Conservation (phyloP, 75 land plant species). For the Picea glauca region DNA sequence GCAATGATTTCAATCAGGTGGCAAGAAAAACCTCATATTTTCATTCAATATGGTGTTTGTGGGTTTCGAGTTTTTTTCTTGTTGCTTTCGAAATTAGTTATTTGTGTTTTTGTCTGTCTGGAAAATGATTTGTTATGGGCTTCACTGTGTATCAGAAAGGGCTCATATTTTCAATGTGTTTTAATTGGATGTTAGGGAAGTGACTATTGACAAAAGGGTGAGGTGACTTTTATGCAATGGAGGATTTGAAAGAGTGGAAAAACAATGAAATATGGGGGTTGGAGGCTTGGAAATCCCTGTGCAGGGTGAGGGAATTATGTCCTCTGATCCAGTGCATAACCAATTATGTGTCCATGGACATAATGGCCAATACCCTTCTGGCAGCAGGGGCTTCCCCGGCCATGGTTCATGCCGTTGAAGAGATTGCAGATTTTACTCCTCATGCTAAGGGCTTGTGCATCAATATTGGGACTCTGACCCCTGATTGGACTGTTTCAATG, state of each 20-base stretch:
- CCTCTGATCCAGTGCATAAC: slow-evolving; percentile 97
- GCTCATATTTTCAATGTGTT: too few species aligned
- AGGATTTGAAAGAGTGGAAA: slow-evolving; percentile 10
- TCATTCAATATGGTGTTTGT: too few species aligned
- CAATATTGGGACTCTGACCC: slow-evolving; percentile 85
- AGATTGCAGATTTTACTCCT: slow-evolving; percentile 86
- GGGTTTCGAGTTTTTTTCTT: too few species aligned
- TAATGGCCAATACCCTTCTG: slow-evolving; percentile 85
- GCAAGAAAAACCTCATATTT: too few species aligned
- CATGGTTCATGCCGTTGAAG: slow-evolving; percentile 79
- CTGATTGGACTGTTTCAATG: slow-evolving; percentile 81
- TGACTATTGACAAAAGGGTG: too few species aligned
- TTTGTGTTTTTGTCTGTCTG: too few species aligned
- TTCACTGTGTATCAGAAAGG: too few species aligned
- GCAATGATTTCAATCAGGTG: too few species aligned
- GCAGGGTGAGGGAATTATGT: slow-evolving; percentile 32
- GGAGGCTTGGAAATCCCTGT: slow-evolving; percentile 60
- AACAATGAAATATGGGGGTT: slow-evolving; percentile 36
- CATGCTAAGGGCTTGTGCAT: slow-evolving; percentile 59
- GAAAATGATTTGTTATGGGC: too few species aligned
- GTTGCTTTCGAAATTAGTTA: too few species aligned
- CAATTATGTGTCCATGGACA: slow-evolving; percentile 94
- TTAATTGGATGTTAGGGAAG: too few species aligned
- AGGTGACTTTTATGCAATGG: background rate
- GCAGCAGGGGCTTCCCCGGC: slow-evolving; percentile 97